phyloP scores from a whole-genome alignment of 148 eudicot species.

The Silene uniflora region DNA sequence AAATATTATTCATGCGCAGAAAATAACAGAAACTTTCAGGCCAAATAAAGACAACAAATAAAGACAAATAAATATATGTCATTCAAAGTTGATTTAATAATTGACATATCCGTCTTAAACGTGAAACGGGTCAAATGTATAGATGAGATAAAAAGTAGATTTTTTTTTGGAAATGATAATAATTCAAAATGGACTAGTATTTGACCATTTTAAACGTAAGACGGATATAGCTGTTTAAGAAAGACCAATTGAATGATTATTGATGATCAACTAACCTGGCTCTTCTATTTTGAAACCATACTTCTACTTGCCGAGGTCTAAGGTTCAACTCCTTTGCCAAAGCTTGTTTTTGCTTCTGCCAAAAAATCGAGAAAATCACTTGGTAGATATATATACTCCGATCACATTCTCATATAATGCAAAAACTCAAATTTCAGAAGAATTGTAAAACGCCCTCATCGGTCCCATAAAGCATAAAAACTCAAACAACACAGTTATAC shows the following conservation, averaged over 20 bases:
- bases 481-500: not conserved
- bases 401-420: no score
- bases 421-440: no score
- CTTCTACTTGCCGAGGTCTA: conserved; percentile 93
- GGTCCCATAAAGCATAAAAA: no score
- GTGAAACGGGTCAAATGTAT: no score
- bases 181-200: no score
- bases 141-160: no score
- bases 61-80: not conserved
- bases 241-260: no score
- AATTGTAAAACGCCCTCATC: no score
- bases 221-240: no score
- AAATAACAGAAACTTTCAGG: conserved; percentile 12
- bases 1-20: not conserved
- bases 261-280: conserved; percentile 50
- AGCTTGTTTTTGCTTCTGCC: conserved; percentile 76
- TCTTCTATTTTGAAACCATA: conserved; percentile 91
- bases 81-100: not conserved
- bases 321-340: conserved; percentile 75
- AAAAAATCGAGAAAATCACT: not conserved
- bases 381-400: not conserved
- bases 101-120: no score
- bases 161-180: no score
- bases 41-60: not conserved
- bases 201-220: no score